phyloP scores from a whole-genome alignment of 345 rosid species.

The Garcia nutans region DNA sequence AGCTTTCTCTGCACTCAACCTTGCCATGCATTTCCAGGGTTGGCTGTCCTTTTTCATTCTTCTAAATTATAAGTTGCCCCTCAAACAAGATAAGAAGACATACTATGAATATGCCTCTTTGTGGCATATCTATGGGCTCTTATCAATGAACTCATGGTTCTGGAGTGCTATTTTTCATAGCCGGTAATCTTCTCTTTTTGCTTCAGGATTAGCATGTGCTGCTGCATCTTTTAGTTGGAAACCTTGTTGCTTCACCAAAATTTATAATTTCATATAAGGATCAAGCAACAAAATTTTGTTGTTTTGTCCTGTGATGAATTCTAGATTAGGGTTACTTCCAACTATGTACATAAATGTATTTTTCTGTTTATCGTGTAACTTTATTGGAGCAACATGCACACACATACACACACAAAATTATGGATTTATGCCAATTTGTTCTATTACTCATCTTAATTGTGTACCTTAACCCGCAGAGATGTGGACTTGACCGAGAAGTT shows the following conservation, averaged over 20 bases:
- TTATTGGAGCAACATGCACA: not conserved
- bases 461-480: slow-evolving; percentile 50
- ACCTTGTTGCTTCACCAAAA: not conserved
- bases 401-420: not conserved
- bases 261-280: not conserved
- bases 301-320: not conserved
- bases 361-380: not conserved
- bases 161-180: slow-evolving; percentile 86
- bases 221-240: not conserved
- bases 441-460: slow-evolving; percentile 5
- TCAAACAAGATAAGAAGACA: slow-evolving; percentile 57
- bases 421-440: not conserved
- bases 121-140: slow-evolving; percentile 68
- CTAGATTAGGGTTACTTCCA: not conserved
- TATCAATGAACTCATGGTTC: slow-evolving; percentile 80
- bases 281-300: not conserved
- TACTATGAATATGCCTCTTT: slow-evolving; percentile 68
- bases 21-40: slow-evolving; percentile 78
- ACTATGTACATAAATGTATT: not conserved
- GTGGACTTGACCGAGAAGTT: slow-evolving; percentile 81
- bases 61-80: slow-evolving; percentile 69
- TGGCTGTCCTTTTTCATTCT: slow-evolving; percentile 90
- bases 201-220: not conserved
- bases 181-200: slow-evolving; percentile 47
- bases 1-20: slow-evolving; percentile 72